Evolutionary conservation across 192 early-diverging fungal species (phyloP).

Genomic region (Thoreauomyces humboldtii): DNA sequence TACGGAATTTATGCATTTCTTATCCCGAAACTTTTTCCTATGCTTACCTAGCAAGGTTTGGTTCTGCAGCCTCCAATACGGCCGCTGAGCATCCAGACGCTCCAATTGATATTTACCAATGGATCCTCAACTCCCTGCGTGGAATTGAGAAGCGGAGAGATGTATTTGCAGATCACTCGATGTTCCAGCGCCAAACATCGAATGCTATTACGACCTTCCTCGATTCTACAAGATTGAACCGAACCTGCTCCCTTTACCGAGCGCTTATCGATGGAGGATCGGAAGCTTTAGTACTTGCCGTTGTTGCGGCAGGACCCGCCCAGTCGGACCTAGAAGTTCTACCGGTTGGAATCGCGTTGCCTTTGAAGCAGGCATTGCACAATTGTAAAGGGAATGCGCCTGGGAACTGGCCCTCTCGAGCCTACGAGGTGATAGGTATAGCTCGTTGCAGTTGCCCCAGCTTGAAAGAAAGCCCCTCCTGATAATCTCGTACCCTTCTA

Average conservation of each 20-base stretch:
- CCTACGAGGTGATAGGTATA: slow-evolving; percentile 52
- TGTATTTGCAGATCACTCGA: too few species aligned
- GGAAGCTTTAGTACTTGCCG: slow-evolving; percentile 33
- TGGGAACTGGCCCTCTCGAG: slow-evolving; percentile 34
- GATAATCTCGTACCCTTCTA: too few species aligned
- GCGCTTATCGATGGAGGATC: background rate
- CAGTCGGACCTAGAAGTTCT: slow-evolving; percentile 44
- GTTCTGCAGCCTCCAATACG: background rate
- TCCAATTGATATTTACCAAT: background rate
- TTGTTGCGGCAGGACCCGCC: slow-evolving; percentile 34
- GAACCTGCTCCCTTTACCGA: background rate
- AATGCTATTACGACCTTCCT: background rate
- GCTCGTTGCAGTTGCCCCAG: too few species aligned
- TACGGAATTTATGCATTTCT: too few species aligned
- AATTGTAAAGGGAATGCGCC: slow-evolving; percentile 49
- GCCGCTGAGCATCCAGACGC: background rate
- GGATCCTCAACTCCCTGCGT: background rate
- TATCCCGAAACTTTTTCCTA: too few species aligned
- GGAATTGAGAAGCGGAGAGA: too few species aligned
- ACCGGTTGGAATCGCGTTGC: slow-evolving; percentile 54
- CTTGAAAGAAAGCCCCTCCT: too few species aligned
- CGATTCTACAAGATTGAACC: background rate
- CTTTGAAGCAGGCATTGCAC: slow-evolving; percentile 51
- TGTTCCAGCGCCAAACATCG: background rate
- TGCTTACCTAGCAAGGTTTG: too few species aligned